Evolutionary conservation across 371 early-diverging fungal genomes (phyloP), one percentile per base, ranked within the genome.

Genomic region (Mortierella sp.): DNA sequence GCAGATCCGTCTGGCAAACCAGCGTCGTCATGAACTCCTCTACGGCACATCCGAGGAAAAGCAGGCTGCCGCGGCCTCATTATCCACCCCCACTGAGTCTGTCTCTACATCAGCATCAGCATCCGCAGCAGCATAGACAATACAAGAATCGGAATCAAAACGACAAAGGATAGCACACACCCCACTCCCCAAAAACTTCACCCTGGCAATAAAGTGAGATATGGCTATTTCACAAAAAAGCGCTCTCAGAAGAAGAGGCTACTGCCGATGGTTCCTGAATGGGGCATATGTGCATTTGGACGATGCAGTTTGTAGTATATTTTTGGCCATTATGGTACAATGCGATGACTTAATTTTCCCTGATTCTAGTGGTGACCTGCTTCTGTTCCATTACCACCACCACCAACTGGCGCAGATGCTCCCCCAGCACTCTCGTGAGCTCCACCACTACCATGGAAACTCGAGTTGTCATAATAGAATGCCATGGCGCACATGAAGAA

Each of bases 1-100:
- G 64, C 69, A 75, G 59, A 60, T 75, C 57, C 63, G 59, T 12
- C 14, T 60, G 17, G 75, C 75, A 6, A 68, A 75, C 51, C 59
- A 75, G 44, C 58, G 41, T 24, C 69, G 75, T 9, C 55, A 68
- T 21, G 69, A 75, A 12, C 68, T 75, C 30, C 43, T 75, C 31
- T 75, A 68, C 23, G 75, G 75, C 27, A 54, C 19, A 23, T 12
- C 24, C 7, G 66, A 17, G 23, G 66, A 60, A 47, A 48, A 60
- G 26, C 44, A 49, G 28, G 49, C 53, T 5, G 62, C 63, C 4
- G 73, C 73, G 5, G 53, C 62, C 11, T 62, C 67, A 11, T 44
- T 62, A 53, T 52, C 64, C 4, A 52, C 59, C 41, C 59, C 52
- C 9, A 24, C 37, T 7, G 61, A 52, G 26, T 28, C 34, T 8